These are phyloP conservation scores for Torulaspora indica DNA, from an alignment of 805 yeast genomes.

Conservation along the genomic window DNA sequence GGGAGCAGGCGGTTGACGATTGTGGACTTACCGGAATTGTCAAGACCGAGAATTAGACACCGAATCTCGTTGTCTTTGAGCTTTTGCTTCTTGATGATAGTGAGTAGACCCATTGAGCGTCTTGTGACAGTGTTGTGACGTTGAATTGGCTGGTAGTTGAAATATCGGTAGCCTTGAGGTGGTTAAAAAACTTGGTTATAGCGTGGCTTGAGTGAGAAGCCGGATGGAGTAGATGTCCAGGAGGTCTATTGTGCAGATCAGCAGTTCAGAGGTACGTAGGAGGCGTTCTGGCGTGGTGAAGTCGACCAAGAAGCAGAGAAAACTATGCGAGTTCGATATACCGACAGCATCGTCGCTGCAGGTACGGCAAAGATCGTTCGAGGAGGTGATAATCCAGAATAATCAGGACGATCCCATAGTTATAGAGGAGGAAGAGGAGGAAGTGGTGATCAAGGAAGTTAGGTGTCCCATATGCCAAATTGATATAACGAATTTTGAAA, in stretches of 20 bases:
- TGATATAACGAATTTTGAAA: conserved; percentile 37
- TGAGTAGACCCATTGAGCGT: conserved; percentile 67
- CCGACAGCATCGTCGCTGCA: conserved; percentile 20
- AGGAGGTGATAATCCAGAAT: background rate
- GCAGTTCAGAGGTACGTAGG: conserved; percentile 16
- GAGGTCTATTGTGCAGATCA: conserved; percentile 18
- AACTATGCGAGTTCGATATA: conserved; percentile 26
- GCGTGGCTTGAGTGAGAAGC: background rate
- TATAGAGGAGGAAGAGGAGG: conserved; percentile 12
- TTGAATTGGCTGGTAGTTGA: too few species aligned
- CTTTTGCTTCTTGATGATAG: conserved; percentile 77
- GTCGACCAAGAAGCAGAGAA: conserved; percentile 23
- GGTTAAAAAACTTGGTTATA: background rate
- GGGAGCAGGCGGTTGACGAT: conserved; percentile 56
- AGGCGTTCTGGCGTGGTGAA: background rate
- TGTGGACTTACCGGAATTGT: conserved; percentile 89
- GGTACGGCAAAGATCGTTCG: conserved; percentile 6
- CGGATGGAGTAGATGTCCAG: conserved; percentile 3
- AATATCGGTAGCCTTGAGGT: too few species aligned
- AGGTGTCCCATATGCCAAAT: conserved; percentile 52
- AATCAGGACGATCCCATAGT: conserved; percentile 12
- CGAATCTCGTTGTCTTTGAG: conserved; percentile 73
- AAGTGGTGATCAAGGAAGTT: conserved; percentile 13
- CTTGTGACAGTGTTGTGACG: background rate
- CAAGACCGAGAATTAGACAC: conserved; percentile 75